Percentiles rank a stretch among this genome's conserved stretches.
Evolutionary conservation across 1,284 basidiomycete species (phyloP).

Genomic region (Heterobasidion irregulare): DNA sequence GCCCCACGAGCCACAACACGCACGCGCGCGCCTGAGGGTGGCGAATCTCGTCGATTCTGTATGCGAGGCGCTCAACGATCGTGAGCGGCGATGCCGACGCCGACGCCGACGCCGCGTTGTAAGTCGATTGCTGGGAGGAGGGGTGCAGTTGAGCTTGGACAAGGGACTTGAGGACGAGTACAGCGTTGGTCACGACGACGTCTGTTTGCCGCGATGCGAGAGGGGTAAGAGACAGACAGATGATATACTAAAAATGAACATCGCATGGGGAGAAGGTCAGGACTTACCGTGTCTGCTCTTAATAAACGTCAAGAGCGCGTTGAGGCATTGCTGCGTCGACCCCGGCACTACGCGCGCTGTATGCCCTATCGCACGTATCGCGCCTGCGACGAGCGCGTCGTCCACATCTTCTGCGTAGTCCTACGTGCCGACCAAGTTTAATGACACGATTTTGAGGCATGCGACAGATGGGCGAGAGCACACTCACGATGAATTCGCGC

Average conservation of each 20-base stretch:
- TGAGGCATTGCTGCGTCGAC: constrained; percentile 63
- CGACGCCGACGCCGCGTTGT: constrained; percentile 12
- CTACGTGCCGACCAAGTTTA: constrained; percentile 27
- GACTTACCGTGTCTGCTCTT: constrained; percentile 62
- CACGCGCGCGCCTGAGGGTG: constrained; percentile 78
- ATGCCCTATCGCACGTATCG: constrained; percentile 72
- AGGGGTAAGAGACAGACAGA: not conserved
- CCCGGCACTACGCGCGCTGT: constrained; percentile 65
- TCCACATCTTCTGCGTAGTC: constrained; percentile 72
- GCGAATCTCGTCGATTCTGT: constrained; percentile 68
- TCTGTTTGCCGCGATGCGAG: constrained; percentile 30
- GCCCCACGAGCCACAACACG: constrained; percentile 86
- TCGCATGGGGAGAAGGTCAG: not conserved
- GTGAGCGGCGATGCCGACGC: constrained; percentile 42
- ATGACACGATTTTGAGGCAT: not conserved
- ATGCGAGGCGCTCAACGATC: constrained; percentile 71
- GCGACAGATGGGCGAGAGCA: not conserved
- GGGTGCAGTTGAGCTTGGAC: constrained; percentile 60
- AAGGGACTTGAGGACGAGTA: constrained; percentile 78
- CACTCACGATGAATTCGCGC: constrained; percentile 72
- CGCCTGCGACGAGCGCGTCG: constrained; percentile 59
- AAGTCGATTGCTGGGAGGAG: constrained; percentile 10
- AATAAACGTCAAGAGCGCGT: constrained; percentile 71
- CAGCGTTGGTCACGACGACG: constrained; percentile 65
- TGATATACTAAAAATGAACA: not conserved